Evolutionary conservation across 257 asterid species (phyloP).

Genomic region (Coffea eugenioides): DNA sequence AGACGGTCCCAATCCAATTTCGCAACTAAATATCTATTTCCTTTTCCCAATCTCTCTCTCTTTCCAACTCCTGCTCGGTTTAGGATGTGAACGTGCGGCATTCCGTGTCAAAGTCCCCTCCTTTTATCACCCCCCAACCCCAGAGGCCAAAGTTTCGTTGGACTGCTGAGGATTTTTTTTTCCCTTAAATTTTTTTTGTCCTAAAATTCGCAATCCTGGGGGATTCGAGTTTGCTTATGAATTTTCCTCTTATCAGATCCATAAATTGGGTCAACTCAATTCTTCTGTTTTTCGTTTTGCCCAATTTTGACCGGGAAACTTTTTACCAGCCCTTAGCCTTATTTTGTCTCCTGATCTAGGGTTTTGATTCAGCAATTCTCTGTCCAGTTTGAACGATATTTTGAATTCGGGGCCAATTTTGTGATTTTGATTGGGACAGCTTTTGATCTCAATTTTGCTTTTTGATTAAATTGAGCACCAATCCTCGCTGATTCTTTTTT

Average conservation of each 20-base stretch:
- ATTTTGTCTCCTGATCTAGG: slow-evolving; percentile 6
- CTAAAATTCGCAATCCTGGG: not conserved
- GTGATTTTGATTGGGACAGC: not conserved
- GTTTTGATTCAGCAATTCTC: not conserved
- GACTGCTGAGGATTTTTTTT: not conserved
- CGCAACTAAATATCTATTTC: not conserved
- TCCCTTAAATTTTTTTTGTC: not conserved
- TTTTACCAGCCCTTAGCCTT: not conserved
- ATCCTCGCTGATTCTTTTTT: not conserved
- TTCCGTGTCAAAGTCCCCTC: not conserved
- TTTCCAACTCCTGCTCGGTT: not conserved
- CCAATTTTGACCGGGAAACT: slow-evolving; percentile 5
- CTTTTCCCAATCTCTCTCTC: not conserved
- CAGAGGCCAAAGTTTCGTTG: not conserved
- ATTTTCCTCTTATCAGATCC: slow-evolving; percentile 8
- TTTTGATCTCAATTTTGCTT: not conserved
- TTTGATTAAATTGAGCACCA: not conserved
- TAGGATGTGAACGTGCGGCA: slow-evolving; percentile 1
- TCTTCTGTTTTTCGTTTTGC: not conserved
- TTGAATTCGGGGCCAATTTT: not conserved
- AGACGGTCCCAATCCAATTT: not conserved
- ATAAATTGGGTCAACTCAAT: slow-evolving; percentile 9
- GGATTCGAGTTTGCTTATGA: not conserved
- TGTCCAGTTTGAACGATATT: not conserved
- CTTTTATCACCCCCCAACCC: not conserved